phyloP scores from a whole-genome alignment of 768 basidiomycete species.

The Pleurotus pulmonarius region DNA sequence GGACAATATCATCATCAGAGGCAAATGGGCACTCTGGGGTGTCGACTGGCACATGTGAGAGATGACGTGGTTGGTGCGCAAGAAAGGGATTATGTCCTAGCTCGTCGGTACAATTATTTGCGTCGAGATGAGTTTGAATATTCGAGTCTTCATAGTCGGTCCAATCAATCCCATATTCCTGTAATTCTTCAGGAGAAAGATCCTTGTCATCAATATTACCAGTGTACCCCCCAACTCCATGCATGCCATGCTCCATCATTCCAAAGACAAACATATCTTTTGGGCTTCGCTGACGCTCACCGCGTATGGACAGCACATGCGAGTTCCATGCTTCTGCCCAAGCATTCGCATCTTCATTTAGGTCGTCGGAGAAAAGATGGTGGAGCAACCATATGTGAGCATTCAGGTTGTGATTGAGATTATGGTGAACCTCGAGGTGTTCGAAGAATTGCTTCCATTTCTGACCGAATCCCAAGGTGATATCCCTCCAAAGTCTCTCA shows the following conservation, averaged over 20 bases:
- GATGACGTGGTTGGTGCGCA: not conserved
- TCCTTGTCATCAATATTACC: no score
- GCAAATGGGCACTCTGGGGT: slow-evolving; percentile 1
- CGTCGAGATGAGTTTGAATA: slow-evolving; percentile 12
- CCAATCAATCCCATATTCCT: slow-evolving; percentile 24
- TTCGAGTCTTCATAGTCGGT: slow-evolving; percentile 10
- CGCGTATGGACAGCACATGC: slow-evolving; percentile 20
- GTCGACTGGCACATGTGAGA: slow-evolving; percentile 4
- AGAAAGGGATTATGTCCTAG: not conserved
- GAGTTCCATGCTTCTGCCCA: slow-evolving; percentile 34
- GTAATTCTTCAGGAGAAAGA: slow-evolving; percentile 8
- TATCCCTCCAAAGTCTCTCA: slow-evolving; percentile 35
- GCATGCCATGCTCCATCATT: slow-evolving; percentile 24
- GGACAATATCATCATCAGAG: slow-evolving; percentile 1
- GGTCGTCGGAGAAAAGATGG: slow-evolving; percentile 27
- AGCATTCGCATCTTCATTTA: slow-evolving; percentile 25
- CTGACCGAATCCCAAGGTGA: slow-evolving; percentile 26
- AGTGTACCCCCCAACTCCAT: slow-evolving; percentile 11
- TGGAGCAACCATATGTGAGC: slow-evolving; percentile 38
- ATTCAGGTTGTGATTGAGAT: slow-evolving; percentile 20
- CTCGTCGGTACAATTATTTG: slow-evolving; percentile 5
- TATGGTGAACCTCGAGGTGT: slow-evolving; percentile 24
- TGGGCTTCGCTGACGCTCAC: slow-evolving; percentile 17
- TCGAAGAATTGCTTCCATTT: slow-evolving; percentile 38
- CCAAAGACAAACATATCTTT: slow-evolving; percentile 27